A percentile compares a stretch with the other conserved stretches of the same genome.
Evolutionary conservation across 306 rosid species (phyloP).

Genomic region (Prunus davidiana): DNA sequence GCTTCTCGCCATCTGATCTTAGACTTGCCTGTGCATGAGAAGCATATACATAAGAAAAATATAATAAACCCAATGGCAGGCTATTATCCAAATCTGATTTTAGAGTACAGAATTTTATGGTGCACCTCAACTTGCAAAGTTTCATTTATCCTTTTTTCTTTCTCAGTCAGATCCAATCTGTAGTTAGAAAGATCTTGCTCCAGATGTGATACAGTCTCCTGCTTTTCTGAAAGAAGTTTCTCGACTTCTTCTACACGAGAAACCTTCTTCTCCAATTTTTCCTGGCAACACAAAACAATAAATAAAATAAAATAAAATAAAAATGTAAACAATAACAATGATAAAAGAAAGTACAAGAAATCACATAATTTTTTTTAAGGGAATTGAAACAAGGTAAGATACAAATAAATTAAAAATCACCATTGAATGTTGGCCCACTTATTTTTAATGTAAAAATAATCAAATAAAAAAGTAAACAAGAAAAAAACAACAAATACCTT

Average conservation of each 20-base stretch:
- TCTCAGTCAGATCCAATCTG: conserved; percentile 56
- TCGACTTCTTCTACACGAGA: conserved; percentile 53
- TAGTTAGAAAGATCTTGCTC: conserved; percentile 69
- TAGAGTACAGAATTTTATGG: neutral
- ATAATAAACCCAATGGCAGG: neutral
- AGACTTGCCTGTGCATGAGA: conserved; percentile 52
- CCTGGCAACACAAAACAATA: conserved; percentile 39
- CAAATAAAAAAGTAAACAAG: neutral
- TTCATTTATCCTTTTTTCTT: conserved; percentile 65
- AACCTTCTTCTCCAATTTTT: conserved; percentile 63
- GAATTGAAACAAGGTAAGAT: neutral
- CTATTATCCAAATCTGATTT: neutral
- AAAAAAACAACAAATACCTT: neutral
- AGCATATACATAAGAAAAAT: neutral
- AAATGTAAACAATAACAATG: neutral
- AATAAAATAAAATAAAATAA: neutral
- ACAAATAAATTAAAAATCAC: neutral
- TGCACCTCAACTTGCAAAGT: conserved; percentile 60
- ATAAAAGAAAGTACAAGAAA: neutral
- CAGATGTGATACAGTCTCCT: conserved; percentile 45
- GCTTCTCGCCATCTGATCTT: conserved; percentile 64
- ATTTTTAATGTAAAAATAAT: neutral
- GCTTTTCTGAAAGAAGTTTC: conserved; percentile 52
- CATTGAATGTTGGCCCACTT: neutral
- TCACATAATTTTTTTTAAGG: neutral